Base-by-base conservation (phyloP, 768 basidiomycete genomes). In the Tephrocybe sp. region DNA sequence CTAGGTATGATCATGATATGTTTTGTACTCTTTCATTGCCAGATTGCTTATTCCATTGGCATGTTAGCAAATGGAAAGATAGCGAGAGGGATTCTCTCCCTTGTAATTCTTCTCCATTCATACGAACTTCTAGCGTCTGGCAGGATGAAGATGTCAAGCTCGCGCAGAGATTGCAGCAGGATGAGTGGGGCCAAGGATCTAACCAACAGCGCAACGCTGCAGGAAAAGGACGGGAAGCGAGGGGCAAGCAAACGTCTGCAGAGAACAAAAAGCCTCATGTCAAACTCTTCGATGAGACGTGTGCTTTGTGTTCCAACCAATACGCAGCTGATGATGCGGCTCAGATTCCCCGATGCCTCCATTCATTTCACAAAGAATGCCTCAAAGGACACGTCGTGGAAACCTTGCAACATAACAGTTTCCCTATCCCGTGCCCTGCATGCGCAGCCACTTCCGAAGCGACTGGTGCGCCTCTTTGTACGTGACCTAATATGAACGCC, bases 361-460 rank as follows among this genome's bases (percentile, higher is more conserved):
- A 88, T 58, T 54, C 53, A 14, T 78, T 80, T 60, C 88, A 86
- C 63, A 69, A 79, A 44, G 60, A 66, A 1, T 88, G 86, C 58
- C 54, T 85, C 43, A 67, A 62, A 48, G 55, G 53, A 3, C 75
- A 79, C 45, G 65, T 78, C 11, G 57, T 57, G 25, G 67, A 74
- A 4, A 78, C 77, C 63, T 68, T 87, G 17, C 67, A 70, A 14
- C 80, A 82, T 32, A 74, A 73, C 46, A 74, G 73, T 9, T 86
- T 76, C 42, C 86, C 86, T 3, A 78, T 88, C 25, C 59, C 77
- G 11, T 88, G 86, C 62, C 86, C 86, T 1, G 58, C 75, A 26
- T 88, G 86, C 53, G 64, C 69, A 12, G 50, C 37, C 10, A 18
- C 21, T n/a, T 36, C 55, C 58, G 72, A 43, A 54, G 26, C 17